Evolutionary conservation across 1,284 basidiomycete species (phyloP).

Genomic region (Moniliophthora roreri): DNA sequence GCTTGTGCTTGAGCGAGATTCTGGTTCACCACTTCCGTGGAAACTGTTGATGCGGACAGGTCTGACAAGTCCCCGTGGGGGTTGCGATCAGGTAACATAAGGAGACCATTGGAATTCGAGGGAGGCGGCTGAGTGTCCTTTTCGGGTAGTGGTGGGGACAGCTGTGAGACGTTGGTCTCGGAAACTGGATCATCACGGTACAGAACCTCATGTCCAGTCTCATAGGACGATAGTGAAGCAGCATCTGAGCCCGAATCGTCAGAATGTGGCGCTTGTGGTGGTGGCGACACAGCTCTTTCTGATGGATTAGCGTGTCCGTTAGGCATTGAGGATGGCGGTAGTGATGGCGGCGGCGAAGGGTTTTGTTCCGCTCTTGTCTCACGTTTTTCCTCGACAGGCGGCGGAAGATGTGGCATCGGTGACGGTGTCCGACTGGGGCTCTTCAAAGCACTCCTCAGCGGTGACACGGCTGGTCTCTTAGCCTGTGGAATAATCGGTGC

Average conservation of each 20-base stretch:
- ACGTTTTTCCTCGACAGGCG: not conserved
- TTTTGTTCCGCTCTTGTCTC: not conserved
- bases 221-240: constrained; percentile 57
- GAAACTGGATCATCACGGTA: constrained; percentile 24
- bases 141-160: not conserved
- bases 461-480: constrained; percentile 35
- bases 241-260: constrained; percentile 31
- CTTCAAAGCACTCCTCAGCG: constrained; percentile 64
- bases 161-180: not conserved
- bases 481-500: not conserved
- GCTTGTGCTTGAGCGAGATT: not conserved
- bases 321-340: not conserved
- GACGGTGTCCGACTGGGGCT: constrained; percentile 49
- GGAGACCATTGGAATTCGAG: too few relatives aligned
- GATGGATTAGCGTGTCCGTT: not conserved
- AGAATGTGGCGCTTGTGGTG: not conserved
- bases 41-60: constrained; percentile 13
- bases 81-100: too few relatives aligned
- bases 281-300: not conserved
- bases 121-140: not conserved
- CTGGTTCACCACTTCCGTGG: constrained; percentile 3
- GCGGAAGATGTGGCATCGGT: constrained; percentile 23
- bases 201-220: constrained; percentile 54
- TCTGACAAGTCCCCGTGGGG: too few relatives aligned
- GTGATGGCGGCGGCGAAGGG: not conserved